Evolutionary conservation across 2,329 filamentous ascomycete genomes (phyloP), one percentile per base, ranked within the genome.

Genomic region (Colletotrichum liriopes): DNA sequence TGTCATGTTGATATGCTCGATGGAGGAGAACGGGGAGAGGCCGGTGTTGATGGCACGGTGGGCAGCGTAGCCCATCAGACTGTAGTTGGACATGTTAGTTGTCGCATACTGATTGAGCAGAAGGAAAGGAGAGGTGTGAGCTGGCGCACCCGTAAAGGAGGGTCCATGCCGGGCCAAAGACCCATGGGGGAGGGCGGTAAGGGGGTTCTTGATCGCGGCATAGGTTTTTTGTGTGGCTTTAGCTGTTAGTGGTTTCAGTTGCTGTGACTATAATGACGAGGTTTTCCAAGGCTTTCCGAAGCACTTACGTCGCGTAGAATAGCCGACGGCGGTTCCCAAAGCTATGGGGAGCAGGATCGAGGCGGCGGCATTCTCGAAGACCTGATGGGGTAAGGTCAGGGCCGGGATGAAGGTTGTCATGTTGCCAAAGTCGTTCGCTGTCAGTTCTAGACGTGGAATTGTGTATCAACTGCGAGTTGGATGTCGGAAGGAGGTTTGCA

Each of bases 401-500:
- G 90, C 91, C n/a, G 93, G 91, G 72, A 96, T 90, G 81, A 93
- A 93, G 74, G 93, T 91, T 14, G 93, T 95, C 94, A 96, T 97
- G 55, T 73, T 81, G 62, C 39, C 32, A 43, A 43, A 45, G 35
- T 37, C 26, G 23, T 11, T 61, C 23, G 16, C 8, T 32, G 11
- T 12, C 14, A 29, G 43, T 41, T 39, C 39, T 47, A 9, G 23
- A 18, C 32, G 29, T 55, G 14, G 51, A 8, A 14, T 26, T 20
- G 29, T 5, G 35, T 14, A 14, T n/a, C 12, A 14, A n/a, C 60
- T 63, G 11, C 18, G 16, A 18, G 45, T 23, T n/a, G 18, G 18
- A 18, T 41, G 43, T 37, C 23, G 14, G 32, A 23, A 45, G 32
- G 20, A 29, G 9, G 35, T 54, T 70, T 14, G 64, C 6, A 35